Evolutionary conservation across 495 filamentous ascomycete species (phyloP).

Genomic region (Bryoglossum gracile): DNA sequence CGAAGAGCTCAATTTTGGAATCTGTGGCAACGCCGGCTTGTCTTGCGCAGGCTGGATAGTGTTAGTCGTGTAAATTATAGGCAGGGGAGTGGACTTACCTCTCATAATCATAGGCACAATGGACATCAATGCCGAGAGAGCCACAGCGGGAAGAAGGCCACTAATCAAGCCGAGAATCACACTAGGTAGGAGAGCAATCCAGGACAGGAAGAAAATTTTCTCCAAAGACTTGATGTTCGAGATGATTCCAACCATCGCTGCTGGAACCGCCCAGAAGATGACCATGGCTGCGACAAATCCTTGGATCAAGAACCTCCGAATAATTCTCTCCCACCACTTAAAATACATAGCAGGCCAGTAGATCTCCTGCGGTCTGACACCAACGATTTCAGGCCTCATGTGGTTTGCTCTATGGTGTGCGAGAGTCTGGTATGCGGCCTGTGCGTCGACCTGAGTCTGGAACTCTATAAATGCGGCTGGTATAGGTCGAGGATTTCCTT

Average conservation of each 20-base stretch:
- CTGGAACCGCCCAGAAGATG: conserved; percentile 93
- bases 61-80: neutral
- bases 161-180: conserved; percentile 73
- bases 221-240: conserved; percentile 73
- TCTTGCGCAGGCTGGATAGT: conserved; percentile 51
- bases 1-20: conserved; percentile 72
- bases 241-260: conserved; percentile 77
- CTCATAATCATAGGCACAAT: conserved; percentile 76
- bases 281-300: conserved; percentile 69
- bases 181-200: conserved; percentile 55
- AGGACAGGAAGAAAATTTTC: conserved; percentile 45
- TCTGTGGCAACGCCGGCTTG: conserved; percentile 68
- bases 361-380: conserved; percentile 75
- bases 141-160: conserved; percentile 71
- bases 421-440: conserved; percentile 76
- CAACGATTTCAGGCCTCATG: conserved; percentile 83
- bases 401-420: conserved; percentile 83
- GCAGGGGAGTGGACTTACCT: conserved; percentile 7
- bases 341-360: conserved; percentile 84
- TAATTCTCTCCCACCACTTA: conserved; percentile 76
- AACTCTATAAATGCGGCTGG: conserved; percentile 88
- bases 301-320: conserved; percentile 63
- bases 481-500: conserved; percentile 60
- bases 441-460: conserved; percentile 69
- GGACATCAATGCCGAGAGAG: conserved; percentile 80